These are phyloP conservation scores for Fusarium begoniae DNA, from an alignment of 2,329 filamentous ascomycete genomes.

Conservation along the genomic window DNA sequence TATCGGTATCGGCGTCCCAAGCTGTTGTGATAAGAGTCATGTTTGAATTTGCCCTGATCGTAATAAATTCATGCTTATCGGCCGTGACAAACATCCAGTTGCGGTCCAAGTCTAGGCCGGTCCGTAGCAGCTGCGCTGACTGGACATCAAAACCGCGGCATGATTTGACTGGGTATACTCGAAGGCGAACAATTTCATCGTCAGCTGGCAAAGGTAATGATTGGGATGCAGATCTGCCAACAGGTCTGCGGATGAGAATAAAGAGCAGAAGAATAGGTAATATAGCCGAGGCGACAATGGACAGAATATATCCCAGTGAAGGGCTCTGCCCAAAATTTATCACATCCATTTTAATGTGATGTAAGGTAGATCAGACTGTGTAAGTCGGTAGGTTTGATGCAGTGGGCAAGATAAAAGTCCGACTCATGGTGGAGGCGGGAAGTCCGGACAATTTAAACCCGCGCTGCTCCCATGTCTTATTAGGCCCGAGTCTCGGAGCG, in stretches of 20 bases:
- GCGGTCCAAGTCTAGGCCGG: conserved; percentile 69
- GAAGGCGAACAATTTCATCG: conserved; percentile 50
- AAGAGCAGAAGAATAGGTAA: conserved; percentile 15
- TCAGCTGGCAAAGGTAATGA: conserved; percentile 15
- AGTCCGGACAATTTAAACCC: background rate
- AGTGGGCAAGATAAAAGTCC: background rate
- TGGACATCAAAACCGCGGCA: conserved; percentile 68
- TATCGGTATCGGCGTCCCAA: conserved; percentile 48
- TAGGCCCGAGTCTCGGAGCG: background rate
- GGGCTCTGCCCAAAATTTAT: background rate
- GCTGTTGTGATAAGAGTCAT: conserved; percentile 66
- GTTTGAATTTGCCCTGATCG: conserved; percentile 66
- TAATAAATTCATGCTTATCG: conserved; percentile 64
- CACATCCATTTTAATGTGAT: background rate
- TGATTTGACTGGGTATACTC: conserved; percentile 73
- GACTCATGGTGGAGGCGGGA: background rate
- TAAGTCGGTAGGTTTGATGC: background rate
- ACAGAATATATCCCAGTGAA: background rate
- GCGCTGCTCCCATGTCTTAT: background rate
- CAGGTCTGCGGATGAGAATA: background rate
- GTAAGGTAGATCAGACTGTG: background rate
- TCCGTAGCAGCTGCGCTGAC: conserved; percentile 59
- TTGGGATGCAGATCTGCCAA: background rate
- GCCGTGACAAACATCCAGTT: conserved; percentile 73
- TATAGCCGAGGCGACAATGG: background rate